A percentile compares a stretch with the other conserved stretches of the same genome.
Conservation (phyloP, 139 green algal species). For the Yamagishiella unicocca region DNA sequence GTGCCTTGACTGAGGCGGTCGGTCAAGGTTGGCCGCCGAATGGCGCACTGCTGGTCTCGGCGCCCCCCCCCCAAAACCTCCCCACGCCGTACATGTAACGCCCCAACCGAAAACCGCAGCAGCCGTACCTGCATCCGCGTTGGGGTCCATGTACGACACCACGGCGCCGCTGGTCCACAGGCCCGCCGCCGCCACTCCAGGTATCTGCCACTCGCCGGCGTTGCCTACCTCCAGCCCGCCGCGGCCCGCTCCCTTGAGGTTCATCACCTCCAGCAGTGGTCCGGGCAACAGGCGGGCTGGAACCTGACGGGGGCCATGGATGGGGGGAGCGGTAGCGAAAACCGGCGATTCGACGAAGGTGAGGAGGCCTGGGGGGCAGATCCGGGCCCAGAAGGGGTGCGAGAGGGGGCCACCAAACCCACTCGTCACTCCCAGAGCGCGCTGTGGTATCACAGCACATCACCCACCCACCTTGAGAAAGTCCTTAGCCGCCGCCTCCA, state of each 20-base stretch:
- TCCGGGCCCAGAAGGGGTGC: not conserved
- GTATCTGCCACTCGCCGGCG: not conserved
- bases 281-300: not conserved
- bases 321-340: no score
- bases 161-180: constrained; percentile 13
- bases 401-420: not conserved
- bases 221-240: not conserved
- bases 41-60: no score
- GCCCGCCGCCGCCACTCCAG: not conserved
- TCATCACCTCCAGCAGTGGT: not conserved
- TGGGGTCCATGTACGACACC: constrained; percentile 10
- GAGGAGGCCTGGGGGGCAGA: no score
- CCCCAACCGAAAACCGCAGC: no score
- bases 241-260: not conserved
- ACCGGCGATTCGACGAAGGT: no score
- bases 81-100: no score
- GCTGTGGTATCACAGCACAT: not conserved
- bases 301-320: no score
- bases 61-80: no score
- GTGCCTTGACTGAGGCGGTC: no score
- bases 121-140: not conserved
- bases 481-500: not conserved
- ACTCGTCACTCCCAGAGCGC: not conserved
- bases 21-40: no score
- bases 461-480: constrained; percentile 12